A percentile compares a stretch with the other conserved stretches of the same genome.
These are phyloP conservation scores for Agrocybe pediades DNA, from an alignment of 768 basidiomycete species.

Conservation along the genomic window DNA sequence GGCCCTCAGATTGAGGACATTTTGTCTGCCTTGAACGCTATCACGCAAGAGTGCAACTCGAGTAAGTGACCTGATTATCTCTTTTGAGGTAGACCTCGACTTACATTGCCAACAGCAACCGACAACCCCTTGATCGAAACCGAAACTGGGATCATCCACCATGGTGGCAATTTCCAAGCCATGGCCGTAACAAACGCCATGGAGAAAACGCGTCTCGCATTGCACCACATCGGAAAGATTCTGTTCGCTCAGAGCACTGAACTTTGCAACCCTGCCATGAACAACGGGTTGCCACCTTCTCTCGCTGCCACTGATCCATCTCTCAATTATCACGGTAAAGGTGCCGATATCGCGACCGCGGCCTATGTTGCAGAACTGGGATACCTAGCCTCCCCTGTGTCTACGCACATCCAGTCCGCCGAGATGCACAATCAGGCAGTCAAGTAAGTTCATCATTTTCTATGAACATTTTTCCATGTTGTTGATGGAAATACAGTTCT, in stretches of 20 bases:
- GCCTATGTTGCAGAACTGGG: slow-evolving; percentile 81
- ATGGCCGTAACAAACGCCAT: slow-evolving; percentile 79
- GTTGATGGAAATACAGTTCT: slow-evolving; percentile 38
- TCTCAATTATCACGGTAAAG: slow-evolving; percentile 78
- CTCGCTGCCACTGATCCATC: slow-evolving; percentile 75
- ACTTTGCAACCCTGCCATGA: slow-evolving; percentile 79
- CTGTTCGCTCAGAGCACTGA: slow-evolving; percentile 74
- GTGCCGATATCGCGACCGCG: slow-evolving; percentile 80
- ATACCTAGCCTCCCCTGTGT: slow-evolving; percentile 75
- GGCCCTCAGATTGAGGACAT: slow-evolving; percentile 83
- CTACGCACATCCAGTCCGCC: slow-evolving; percentile 79
- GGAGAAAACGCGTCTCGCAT: slow-evolving; percentile 81
- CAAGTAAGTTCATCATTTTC: slow-evolving; percentile 52
- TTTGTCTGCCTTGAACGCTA: slow-evolving; percentile 53
- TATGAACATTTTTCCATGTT: slow-evolving; percentile 2
- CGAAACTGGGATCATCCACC: slow-evolving; percentile 63
- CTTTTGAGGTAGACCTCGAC: background rate
- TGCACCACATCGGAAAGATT: slow-evolving; percentile 72
- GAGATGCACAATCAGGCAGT: slow-evolving; percentile 88
- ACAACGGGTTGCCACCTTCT: slow-evolving; percentile 75
- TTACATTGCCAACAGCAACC: slow-evolving; percentile 49
- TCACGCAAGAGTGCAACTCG: slow-evolving; percentile 77
- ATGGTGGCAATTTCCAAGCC: slow-evolving; percentile 89
- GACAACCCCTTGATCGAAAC: slow-evolving; percentile 82
- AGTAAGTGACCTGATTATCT: slow-evolving; percentile 48